Base-by-base conservation (phyloP, 495 filamentous ascomycete species). In the Xylaria intraflava region DNA sequence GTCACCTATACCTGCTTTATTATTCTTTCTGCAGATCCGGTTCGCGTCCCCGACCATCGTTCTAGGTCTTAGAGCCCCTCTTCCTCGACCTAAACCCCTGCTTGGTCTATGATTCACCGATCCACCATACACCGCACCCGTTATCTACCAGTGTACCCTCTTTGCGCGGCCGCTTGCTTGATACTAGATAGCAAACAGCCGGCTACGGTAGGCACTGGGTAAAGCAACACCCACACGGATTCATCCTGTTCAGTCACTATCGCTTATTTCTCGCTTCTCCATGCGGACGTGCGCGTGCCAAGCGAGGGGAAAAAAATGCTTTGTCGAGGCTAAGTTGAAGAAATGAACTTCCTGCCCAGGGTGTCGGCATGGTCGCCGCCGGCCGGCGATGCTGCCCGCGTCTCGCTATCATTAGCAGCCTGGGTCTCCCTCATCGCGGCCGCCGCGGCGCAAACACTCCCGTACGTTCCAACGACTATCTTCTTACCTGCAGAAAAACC, bases 381-480 rank as follows among this genome's bases (percentile, higher is more conserved):
- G 50, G 30, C 54, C 55, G 51, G 51, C 43, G 24, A 47, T 49
- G 44, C 30, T 55, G 58, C 46, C 51, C 61, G 55, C 35, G 31
- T 48, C 48, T 52, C 57, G 29, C 47, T 55, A 60, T 49, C 58
- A 29, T 39, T 66, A 46, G 43, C 48, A 8, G 46, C 41, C 38
- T 66, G 48, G 35, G 39, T 41, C 11, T 59, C 39, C 22, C 46
- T 66, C 40, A 29, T 50, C 17, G 51, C 50, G 20, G 30, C 58
- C 16, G 26, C 38, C 30, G 55, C 55, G 17, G 60, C 68, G 29
- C 62, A 76, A 50, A 66, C 73, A 20, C 72, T 89, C 22, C 88
- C 88, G 27, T 95, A 94, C 72, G 81, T 78, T 22, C 88, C 90
- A 0, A 87, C 90, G 0, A 78, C 74, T 20, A 76, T 91, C 41